Conservation (phyloP, 169 alveolate genomes). For the Cryptosporidium canis region DNA sequence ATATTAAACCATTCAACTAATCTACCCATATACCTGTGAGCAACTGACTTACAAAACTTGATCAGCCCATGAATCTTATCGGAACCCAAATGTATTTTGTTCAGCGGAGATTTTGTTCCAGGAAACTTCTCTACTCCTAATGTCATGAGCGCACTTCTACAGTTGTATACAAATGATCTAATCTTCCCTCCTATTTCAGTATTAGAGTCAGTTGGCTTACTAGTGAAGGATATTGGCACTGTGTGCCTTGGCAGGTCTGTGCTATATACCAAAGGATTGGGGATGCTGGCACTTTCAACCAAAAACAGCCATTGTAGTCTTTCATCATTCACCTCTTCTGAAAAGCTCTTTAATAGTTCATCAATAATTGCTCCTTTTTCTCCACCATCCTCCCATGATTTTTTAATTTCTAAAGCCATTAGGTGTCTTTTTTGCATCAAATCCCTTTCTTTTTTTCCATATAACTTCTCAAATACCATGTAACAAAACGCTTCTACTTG, state of each 20-base stretch:
- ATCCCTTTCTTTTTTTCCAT: conserved; percentile 28
- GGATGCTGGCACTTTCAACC: conserved; percentile 58
- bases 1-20: conserved; percentile 68
- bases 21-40: conserved; percentile 68
- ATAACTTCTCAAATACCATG: conserved; percentile 44
- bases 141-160: conserved; percentile 65
- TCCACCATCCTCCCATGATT: conserved; percentile 69
- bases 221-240: conserved; percentile 54
- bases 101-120: conserved; percentile 38
- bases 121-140: conserved; percentile 61
- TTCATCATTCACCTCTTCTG: conserved; percentile 61
- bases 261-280: conserved; percentile 56
- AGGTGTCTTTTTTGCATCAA: conserved; percentile 21
- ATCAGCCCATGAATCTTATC: conserved; percentile 45
- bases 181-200: conserved; percentile 57
- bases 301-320: conserved; percentile 69
- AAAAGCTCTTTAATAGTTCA: conserved; percentile 18
- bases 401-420: conserved; percentile 9
- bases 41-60: conserved; percentile 56
- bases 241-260: conserved; percentile 47
- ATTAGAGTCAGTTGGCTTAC: conserved; percentile 43
- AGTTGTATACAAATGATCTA: conserved; percentile 33
- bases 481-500: conserved; percentile 69
- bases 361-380: conserved; percentile 37
- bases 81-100: conserved; percentile 50